These are phyloP conservation scores for Asterella californica DNA, from an alignment of 225 moss, liverwort and hornwort species.

Conservation along the genomic window DNA sequence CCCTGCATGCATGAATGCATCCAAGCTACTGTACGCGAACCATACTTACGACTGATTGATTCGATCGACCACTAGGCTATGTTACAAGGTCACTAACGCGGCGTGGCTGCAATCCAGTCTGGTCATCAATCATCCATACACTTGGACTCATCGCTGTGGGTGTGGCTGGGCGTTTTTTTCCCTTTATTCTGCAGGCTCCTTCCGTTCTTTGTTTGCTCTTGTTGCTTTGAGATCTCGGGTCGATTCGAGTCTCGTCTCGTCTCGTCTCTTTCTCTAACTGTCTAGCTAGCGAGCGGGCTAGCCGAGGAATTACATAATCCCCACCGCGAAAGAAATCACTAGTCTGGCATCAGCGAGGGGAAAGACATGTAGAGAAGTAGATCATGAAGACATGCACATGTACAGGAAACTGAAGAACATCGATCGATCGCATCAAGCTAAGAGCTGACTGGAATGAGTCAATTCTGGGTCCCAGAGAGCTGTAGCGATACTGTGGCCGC, in stretches of 20 bases:
- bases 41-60: neutral
- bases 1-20: neutral
- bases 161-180: neutral
- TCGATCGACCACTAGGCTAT: conserved; percentile 13
- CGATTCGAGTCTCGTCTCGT: neutral
- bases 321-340: neutral
- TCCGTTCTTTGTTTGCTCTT: neutral
- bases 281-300: neutral
- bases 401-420: neutral
- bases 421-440: no score
- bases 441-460: conserved; percentile 7
- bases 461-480: conserved; percentile 8
- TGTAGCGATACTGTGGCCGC: neutral
- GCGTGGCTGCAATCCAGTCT: neutral
- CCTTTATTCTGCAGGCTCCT: conserved; percentile 10
- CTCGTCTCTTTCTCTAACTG: neutral
- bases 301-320: neutral
- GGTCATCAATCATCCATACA: neutral
- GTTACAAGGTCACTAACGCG: conserved; percentile 11
- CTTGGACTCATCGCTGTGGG: neutral
- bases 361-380: neutral
- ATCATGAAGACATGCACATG: neutral
- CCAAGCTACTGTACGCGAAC: neutral
- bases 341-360: neutral
- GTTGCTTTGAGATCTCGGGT: neutral